phyloP scores from a whole-genome alignment of 352 stramenopile genomes.

The Phytophthora hibernalis region DNA sequence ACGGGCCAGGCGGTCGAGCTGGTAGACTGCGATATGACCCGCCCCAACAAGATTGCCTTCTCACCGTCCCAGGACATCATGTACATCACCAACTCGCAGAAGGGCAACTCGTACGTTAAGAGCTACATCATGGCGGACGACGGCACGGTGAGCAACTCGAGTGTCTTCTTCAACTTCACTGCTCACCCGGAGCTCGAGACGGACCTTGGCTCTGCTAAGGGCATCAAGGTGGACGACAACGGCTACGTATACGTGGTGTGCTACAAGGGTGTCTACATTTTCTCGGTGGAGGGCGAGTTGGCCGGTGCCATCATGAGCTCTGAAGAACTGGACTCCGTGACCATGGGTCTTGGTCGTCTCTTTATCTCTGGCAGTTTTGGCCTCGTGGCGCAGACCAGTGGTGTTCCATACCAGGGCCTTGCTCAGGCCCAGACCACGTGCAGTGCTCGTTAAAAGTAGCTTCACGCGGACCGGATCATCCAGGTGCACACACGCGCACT shows the following conservation, averaged over 20 bases:
- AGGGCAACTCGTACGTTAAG: constrained; percentile 83
- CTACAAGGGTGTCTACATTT: constrained; percentile 81
- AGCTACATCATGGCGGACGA: constrained; percentile 62
- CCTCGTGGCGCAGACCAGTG: constrained; percentile 68
- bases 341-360: constrained; percentile 74
- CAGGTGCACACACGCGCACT: constrained; percentile 1
- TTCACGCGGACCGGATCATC: constrained; percentile 12
- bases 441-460: constrained; percentile 23
- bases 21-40: constrained; percentile 78
- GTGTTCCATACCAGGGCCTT: constrained; percentile 40
- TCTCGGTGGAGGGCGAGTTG: constrained; percentile 58
- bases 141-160: constrained; percentile 59
- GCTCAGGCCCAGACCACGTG: constrained; percentile 55
- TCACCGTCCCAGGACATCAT: constrained; percentile 72
- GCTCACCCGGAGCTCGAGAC: constrained; percentile 69
- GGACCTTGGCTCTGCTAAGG: constrained; percentile 63
- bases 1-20: constrained; percentile 58
- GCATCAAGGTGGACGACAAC: constrained; percentile 77
- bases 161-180: constrained; percentile 83
- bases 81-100: constrained; percentile 86
- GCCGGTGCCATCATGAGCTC: constrained; percentile 66
- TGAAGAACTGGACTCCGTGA: constrained; percentile 61
- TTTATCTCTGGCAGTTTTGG: constrained; percentile 78
- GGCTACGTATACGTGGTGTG: constrained; percentile 81
- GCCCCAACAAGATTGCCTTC: constrained; percentile 88